Evolutionary conservation across 2,329 filamentous ascomycete genomes (phyloP).

Genomic region (Madurella fahalii): DNA sequence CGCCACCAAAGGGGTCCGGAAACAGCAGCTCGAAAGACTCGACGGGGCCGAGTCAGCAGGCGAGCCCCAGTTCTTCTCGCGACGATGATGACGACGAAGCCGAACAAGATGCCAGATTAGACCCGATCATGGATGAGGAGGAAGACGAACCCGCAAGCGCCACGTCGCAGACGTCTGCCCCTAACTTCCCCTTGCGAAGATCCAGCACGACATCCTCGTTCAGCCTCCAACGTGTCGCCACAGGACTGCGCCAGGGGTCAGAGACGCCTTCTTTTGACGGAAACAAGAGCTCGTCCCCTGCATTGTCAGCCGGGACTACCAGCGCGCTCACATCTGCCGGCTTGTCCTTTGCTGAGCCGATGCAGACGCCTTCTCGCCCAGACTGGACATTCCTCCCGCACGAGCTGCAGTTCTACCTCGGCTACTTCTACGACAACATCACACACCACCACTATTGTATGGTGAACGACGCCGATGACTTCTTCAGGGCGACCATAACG

Average conservation of each 20-base stretch:
- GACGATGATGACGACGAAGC: slow-evolving; percentile 52
- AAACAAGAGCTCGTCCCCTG: slow-evolving; percentile 50
- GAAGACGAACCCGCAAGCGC: slow-evolving; percentile 38
- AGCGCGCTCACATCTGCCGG: slow-evolving; percentile 33
- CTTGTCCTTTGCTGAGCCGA: slow-evolving; percentile 30
- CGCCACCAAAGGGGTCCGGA: slow-evolving; percentile 40
- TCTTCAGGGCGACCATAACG: slow-evolving; percentile 68
- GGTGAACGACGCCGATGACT: slow-evolving; percentile 64
- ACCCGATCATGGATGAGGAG: slow-evolving; percentile 53
- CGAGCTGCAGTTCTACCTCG: slow-evolving; percentile 73
- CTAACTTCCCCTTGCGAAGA: slow-evolving; percentile 31
- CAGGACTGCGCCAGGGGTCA: slow-evolving; percentile 43
- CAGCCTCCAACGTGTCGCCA: slow-evolving; percentile 31
- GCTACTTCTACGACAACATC: slow-evolving; percentile 73
- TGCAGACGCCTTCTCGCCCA: slow-evolving; percentile 29
- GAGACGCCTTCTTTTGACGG: slow-evolving; percentile 52
- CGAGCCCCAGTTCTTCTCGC: slow-evolving; percentile 52
- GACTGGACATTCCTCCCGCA: slow-evolving; percentile 58
- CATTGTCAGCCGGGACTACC: slow-evolving; percentile 44
- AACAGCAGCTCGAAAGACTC: slow-evolving; percentile 37
- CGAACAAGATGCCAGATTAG: slow-evolving; percentile 43
- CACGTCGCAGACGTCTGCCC: slow-evolving; percentile 21
- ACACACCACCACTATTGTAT: slow-evolving; percentile 80
- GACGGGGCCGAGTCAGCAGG: slow-evolving; percentile 34
- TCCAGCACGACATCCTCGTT: slow-evolving; percentile 38